A percentile compares a stretch with the other conserved stretches of the same genome.
These are phyloP conservation scores for Malus fusca DNA, from an alignment of 306 rosid genomes.

Conservation along the genomic window DNA sequence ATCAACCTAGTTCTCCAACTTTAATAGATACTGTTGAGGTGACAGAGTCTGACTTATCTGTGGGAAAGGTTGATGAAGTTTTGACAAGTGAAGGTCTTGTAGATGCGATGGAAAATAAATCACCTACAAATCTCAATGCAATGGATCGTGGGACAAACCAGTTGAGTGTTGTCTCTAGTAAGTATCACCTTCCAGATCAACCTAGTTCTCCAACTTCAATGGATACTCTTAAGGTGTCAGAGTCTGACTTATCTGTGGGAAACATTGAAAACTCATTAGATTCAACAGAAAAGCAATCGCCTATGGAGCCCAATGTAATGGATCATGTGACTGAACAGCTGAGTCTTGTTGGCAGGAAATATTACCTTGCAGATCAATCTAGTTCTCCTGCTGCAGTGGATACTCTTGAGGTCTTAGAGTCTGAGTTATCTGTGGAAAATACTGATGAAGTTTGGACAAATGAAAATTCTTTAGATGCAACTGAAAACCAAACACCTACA, in stretches of 20 bases:
- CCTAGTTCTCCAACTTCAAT: constrained; percentile 6
- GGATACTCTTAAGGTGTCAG: background rate
- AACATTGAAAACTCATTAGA: background rate
- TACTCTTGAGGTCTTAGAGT: constrained; percentile 21
- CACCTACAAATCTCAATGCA: constrained; percentile 18
- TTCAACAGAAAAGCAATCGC: constrained; percentile 13
- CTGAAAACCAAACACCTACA: constrained; percentile 11
- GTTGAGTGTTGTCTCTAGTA: constrained; percentile 18
- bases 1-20: constrained; percentile 14
- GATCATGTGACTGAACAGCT: constrained; percentile 24
- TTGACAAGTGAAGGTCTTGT: constrained; percentile 5
- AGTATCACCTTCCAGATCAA: constrained; percentile 16
- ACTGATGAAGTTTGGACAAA: constrained; percentile 18
- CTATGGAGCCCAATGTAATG: constrained; percentile 19
- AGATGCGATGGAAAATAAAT: constrained; percentile 18
- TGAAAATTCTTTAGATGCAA: constrained; percentile 17
- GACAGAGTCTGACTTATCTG: background rate
- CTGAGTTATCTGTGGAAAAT: constrained; percentile 12
- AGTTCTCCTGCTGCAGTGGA: constrained; percentile 10
- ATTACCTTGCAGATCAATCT: constrained; percentile 13
- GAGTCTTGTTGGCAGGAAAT: constrained; percentile 11
- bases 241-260: background rate
- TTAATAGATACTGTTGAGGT: constrained; percentile 1
- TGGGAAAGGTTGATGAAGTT: background rate
- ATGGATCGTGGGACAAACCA: constrained; percentile 20